phyloP scores from a whole-genome alignment of 1,284 basidiomycete species.

The Apiotrichum akiyoshidainum region DNA sequence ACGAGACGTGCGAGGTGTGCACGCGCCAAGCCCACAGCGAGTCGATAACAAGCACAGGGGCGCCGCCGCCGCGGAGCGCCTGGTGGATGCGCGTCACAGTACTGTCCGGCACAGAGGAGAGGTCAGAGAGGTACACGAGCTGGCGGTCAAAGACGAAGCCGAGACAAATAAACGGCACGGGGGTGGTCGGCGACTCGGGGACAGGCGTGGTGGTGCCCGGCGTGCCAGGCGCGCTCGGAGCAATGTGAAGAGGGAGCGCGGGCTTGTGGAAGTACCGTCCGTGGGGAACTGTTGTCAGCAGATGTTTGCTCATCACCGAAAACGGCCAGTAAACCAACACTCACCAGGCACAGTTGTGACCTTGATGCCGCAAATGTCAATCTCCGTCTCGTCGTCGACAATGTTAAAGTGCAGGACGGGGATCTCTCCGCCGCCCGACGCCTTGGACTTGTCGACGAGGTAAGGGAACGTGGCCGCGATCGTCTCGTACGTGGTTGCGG shows the following conservation, averaged over 20 bases:
- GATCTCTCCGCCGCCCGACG: conserved; percentile 52
- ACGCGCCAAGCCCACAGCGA: conserved; percentile 40
- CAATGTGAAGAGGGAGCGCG: not conserved
- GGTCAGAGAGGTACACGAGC: conserved; percentile 46
- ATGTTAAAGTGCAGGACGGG: conserved; percentile 38
- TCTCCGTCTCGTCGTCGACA: conserved; percentile 40
- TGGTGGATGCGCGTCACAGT: conserved; percentile 27
- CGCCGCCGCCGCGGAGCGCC: conserved; percentile 2
- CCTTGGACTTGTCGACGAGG: conserved; percentile 48
- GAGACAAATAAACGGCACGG: conserved; percentile 44
- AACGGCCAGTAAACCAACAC: conserved; percentile 1
- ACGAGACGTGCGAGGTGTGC: conserved; percentile 47
- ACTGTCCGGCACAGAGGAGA: conserved; percentile 37
- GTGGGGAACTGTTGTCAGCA: conserved; percentile 25
- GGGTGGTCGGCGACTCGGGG: not conserved
- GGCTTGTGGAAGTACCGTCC: conserved; percentile 24
- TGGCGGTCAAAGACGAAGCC: conserved; percentile 44
- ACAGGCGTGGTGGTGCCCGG: conserved; percentile 9
- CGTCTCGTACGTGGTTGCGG: conserved; percentile 39
- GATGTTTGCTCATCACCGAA: too few species aligned
- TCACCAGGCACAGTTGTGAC: conserved; percentile 37
- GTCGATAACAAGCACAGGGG: conserved; percentile 42
- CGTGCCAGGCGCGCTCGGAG: conserved; percentile 5
- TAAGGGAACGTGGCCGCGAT: conserved; percentile 48
- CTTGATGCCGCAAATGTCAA: conserved; percentile 39